phyloP scores from a whole-genome alignment of 2,329 filamentous ascomycete species.

The Alternaria hordeiaustralica region DNA sequence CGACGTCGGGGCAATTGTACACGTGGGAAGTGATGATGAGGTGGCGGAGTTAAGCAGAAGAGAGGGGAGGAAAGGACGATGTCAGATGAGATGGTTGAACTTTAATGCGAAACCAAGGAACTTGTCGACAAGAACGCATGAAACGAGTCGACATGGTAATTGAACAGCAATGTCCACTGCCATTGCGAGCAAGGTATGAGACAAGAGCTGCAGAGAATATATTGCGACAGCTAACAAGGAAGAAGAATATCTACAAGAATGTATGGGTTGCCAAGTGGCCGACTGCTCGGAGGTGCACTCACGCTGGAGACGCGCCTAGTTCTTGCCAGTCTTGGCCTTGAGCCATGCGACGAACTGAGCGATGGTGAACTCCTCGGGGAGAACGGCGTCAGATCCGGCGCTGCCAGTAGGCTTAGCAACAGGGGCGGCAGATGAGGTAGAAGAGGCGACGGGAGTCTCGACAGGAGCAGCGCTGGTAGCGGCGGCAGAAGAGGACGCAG shows the following conservation, averaged over 20 bases:
- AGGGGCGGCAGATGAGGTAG: constrained; percentile 8
- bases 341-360: constrained; percentile 38
- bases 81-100: no score
- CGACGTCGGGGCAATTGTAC: no score
- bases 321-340: constrained; percentile 22
- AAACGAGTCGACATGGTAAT: no score
- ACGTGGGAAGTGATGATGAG: no score
- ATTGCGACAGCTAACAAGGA: background rate
- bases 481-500: constrained; percentile 9
- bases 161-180: no score
- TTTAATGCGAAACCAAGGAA: no score
- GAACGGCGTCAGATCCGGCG: constrained; percentile 19
- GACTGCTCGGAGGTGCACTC: background rate
- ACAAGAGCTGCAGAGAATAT: background rate
- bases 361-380: constrained; percentile 35
- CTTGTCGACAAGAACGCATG: no score
- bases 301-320: background rate
- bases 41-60: no score
- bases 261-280: background rate
- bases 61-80: no score
- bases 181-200: background rate
- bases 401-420: constrained; percentile 15
- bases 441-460: constrained; percentile 11
- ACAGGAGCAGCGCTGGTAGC: constrained; percentile 4
- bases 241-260: constrained; percentile 24